Conservation (phyloP, 2,329 filamentous ascomycete genomes). For the Penicillium freii region DNA sequence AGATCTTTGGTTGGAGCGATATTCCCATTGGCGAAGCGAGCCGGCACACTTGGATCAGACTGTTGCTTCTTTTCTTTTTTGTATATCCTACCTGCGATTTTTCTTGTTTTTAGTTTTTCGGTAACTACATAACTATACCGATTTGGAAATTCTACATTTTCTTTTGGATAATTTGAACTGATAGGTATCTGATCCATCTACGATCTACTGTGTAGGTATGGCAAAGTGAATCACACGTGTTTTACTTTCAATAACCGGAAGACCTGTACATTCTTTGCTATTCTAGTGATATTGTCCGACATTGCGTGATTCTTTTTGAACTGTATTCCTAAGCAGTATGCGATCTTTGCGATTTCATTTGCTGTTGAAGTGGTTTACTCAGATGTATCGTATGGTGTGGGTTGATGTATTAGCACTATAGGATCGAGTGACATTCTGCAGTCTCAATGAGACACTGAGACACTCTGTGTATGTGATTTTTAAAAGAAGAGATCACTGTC, state of each 20-base stretch:
- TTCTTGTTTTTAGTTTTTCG: conserved; percentile 1
- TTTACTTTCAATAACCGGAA: not conserved
- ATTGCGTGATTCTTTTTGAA: not conserved
- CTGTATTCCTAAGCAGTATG: not conserved
- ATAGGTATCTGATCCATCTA: not conserved
- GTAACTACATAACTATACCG: not conserved
- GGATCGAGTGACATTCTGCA: not conserved
- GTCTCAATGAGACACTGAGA: not conserved
- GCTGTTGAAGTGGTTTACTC: not conserved
- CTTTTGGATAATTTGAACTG: not conserved
- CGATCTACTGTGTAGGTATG: no score
- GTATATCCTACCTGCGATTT: conserved; percentile 23
- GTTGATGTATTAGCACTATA: not conserved
- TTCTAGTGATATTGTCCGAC: not conserved
- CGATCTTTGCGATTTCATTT: not conserved
- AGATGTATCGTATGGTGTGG: not conserved
- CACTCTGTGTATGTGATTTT: not conserved
- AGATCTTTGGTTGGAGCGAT: conserved; percentile 21
- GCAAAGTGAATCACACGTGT: not conserved
- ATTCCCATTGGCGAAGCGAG: conserved; percentile 15
- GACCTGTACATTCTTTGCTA: not conserved
- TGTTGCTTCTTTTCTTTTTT: conserved; percentile 20
- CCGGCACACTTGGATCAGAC: conserved; percentile 16
- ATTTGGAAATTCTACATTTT: not conserved
- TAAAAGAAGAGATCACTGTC: not conserved